A percentile compares a stretch with the other conserved stretches of the same genome.
Evolutionary conservation across 106 monocot genomes (phyloP).

Genomic region (Dactylorhiza incarnata): DNA sequence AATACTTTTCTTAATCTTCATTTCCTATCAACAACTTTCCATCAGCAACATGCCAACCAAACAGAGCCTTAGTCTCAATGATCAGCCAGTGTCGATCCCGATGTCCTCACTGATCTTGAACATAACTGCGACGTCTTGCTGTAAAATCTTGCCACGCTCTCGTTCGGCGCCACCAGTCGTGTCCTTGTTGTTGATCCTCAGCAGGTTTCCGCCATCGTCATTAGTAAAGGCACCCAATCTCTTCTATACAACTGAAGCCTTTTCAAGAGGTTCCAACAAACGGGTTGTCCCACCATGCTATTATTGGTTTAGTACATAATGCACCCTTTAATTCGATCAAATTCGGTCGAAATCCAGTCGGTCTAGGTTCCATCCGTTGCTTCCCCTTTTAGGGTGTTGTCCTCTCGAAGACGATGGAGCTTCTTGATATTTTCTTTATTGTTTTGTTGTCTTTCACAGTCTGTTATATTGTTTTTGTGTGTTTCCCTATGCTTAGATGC

Average conservation of each 20-base stretch:
- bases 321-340: conserved; percentile 97
- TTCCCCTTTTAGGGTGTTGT: no score
- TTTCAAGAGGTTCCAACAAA: conserved; percentile 92
- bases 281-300: conserved; percentile 90
- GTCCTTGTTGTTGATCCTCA: conserved; percentile 97
- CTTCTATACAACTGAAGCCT: conserved; percentile 88
- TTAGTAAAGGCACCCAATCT: conserved; percentile 95
- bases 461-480: no score
- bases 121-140: conserved; percentile 70
- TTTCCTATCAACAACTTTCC: no score
- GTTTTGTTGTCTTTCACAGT: no score
- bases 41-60: no score
- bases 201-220: conserved; percentile 94
- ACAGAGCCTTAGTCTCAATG: no score
- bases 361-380: no score
- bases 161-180: conserved; percentile 90
- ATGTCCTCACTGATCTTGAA: conserved; percentile 70
- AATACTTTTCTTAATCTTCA: no score
- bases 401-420: no score
- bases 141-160: conserved; percentile 71
- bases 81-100: conserved; percentile 91
- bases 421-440: no score
- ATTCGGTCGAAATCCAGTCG: no score
- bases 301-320: conserved; percentile 93
- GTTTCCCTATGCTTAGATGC: no score